Evolutionary conservation across 768 basidiomycete genomes (phyloP).

Genomic region (Daedaleopsis sinensis): DNA sequence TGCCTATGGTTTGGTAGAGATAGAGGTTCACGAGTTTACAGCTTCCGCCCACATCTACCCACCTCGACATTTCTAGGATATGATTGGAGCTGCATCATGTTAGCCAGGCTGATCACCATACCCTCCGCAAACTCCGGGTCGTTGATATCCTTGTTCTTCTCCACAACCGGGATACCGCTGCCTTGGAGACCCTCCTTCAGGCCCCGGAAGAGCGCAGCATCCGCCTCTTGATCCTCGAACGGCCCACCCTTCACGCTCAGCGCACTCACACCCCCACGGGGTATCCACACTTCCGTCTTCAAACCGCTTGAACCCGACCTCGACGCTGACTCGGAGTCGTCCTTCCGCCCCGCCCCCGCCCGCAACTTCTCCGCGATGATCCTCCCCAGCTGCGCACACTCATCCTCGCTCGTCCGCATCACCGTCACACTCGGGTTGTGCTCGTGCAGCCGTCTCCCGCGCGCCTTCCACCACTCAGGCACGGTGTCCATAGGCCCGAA

Average conservation of each 20-base stretch:
- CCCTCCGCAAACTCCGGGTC: conserved; percentile 17
- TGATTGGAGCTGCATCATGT: conserved; percentile 12
- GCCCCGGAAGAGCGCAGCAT: conserved; percentile 12
- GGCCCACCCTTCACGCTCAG: conserved; percentile 8
- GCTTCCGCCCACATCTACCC: too few relatives aligned
- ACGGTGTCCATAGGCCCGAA: conserved; percentile 22
- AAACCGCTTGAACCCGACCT: background rate
- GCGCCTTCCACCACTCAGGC: conserved; percentile 8
- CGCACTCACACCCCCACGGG: conserved; percentile 16
- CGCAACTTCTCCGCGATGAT: conserved; percentile 16
- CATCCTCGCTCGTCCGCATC: conserved; percentile 22
- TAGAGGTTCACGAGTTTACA: too few relatives aligned
- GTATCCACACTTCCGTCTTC: conserved; percentile 22
- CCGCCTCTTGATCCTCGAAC: conserved; percentile 19
- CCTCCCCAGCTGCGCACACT: conserved; percentile 16
- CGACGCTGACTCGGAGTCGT: too few relatives aligned
- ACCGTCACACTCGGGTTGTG: conserved; percentile 23
- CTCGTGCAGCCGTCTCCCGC: conserved; percentile 4
- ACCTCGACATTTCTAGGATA: too few relatives aligned
- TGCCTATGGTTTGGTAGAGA: too few relatives aligned
- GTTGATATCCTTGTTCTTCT: conserved; percentile 17
- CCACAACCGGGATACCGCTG: conserved; percentile 8
- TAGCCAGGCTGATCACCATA: conserved; percentile 12
- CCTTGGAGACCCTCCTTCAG: conserved; percentile 8
- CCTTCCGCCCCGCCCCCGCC: too few relatives aligned